Conservation (phyloP, 148 eudicot genomes). For the Tetragonia tetragonoides region DNA sequence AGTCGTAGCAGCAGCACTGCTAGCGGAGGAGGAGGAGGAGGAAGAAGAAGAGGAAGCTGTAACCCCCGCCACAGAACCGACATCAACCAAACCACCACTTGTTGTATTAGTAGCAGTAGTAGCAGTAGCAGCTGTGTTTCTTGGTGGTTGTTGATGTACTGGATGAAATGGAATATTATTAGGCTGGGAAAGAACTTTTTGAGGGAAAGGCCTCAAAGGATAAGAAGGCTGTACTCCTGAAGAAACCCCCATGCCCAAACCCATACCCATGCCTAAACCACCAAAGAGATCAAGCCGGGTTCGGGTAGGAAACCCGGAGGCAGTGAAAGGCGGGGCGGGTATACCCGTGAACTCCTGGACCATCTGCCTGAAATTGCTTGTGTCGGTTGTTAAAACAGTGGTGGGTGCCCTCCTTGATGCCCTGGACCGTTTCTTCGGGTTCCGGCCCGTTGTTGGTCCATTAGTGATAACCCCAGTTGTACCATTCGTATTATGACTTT, state of each 20-base stretch:
- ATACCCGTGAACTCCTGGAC: constrained; percentile 90
- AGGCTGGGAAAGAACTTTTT: constrained; percentile 37
- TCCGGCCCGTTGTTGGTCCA: constrained; percentile 26
- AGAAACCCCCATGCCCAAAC: constrained; percentile 1
- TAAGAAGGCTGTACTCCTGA: constrained; percentile 5
- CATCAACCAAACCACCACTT: neutral
- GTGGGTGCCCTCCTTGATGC: constrained; percentile 83
- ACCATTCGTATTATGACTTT: constrained; percentile 2
- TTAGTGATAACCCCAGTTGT: neutral
- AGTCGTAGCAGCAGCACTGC: neutral
- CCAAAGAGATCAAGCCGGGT: constrained; percentile 48
- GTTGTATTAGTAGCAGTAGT: neutral
- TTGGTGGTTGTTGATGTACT: neutral
- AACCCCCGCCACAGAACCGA: neutral
- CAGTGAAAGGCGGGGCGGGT: constrained; percentile 59
- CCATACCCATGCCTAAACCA: constrained; percentile 16
- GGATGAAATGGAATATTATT: neutral
- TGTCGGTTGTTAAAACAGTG: constrained; percentile 78
- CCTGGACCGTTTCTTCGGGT: constrained; percentile 73
- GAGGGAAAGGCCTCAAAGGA: constrained; percentile 56
- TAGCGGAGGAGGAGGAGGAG: neutral
- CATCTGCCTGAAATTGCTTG: constrained; percentile 78
- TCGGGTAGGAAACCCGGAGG: constrained; percentile 41
- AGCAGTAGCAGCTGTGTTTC: neutral
- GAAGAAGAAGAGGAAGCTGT: constrained; percentile 4